These are phyloP conservation scores for Cyberlindnera veronae DNA, from an alignment of 805 yeast genomes.

Conservation along the genomic window DNA sequence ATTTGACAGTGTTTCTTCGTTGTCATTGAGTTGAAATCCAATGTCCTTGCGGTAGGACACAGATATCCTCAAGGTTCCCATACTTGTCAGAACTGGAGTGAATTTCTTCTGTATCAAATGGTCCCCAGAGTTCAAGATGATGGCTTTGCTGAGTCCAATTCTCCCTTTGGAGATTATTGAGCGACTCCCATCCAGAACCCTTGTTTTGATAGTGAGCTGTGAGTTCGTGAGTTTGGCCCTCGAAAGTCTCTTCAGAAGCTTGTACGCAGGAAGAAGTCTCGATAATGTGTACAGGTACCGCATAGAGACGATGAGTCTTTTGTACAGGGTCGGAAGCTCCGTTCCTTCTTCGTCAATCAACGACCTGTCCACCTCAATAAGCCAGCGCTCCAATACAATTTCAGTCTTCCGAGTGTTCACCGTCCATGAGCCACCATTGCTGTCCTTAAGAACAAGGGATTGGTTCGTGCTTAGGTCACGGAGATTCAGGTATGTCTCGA, in stretches of 20 bases:
- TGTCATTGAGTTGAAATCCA: constrained; percentile 62
- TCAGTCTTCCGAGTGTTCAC: constrained; percentile 69
- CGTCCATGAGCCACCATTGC: constrained; percentile 48
- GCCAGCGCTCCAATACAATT: constrained; percentile 93
- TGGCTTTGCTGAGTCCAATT: constrained; percentile 73
- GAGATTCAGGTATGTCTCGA: constrained; percentile 78
- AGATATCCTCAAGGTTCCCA: constrained; percentile 70
- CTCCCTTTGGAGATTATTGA: constrained; percentile 81
- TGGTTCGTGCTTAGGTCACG: constrained; percentile 54
- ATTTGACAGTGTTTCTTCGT: constrained; percentile 58
- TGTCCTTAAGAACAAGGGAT: constrained; percentile 55
- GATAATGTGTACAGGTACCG: constrained; percentile 67
- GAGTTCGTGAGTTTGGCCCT: constrained; percentile 34
- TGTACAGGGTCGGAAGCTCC: constrained; percentile 68
- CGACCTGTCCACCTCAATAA: constrained; percentile 66
- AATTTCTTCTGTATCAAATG: constrained; percentile 63
- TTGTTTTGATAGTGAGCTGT: constrained; percentile 50
- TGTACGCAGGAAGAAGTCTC: constrained; percentile 69
- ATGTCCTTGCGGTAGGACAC: constrained; percentile 77
- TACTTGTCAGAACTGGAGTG: constrained; percentile 67
- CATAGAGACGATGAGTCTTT: constrained; percentile 68
- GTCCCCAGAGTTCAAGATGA: constrained; percentile 37
- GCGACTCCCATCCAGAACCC: constrained; percentile 71
- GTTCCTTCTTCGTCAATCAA: constrained; percentile 29
- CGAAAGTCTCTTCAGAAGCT: constrained; percentile 45